Conservation (phyloP, 2,329 filamentous ascomycete genomes). For the Pseudocercospora pini-densiflorae region DNA sequence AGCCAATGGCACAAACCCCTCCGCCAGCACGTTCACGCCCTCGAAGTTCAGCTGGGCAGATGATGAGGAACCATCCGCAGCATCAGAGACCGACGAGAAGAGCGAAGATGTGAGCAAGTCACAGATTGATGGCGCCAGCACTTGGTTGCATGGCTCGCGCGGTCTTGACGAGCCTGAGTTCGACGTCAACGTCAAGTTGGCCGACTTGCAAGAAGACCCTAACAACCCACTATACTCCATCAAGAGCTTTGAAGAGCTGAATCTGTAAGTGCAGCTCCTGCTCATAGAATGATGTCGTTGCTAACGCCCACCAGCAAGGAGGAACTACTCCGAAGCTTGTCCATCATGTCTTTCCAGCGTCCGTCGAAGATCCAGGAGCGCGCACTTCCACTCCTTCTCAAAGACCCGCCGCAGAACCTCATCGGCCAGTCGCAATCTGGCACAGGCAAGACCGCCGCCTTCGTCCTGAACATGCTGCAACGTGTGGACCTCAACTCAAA, state of each 20-base stretch:
- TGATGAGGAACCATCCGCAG: conserved; percentile 32
- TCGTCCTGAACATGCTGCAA: conserved; percentile 88
- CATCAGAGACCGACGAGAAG: conserved; percentile 21
- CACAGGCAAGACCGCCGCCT: conserved; percentile 96
- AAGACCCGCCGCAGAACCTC: conserved; percentile 87
- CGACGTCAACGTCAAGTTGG: conserved; percentile 91
- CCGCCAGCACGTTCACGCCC: conserved; percentile 20
- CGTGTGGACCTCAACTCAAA: conserved; percentile 76
- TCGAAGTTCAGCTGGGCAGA: conserved; percentile 43
- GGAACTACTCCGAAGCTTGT: conserved; percentile 75
- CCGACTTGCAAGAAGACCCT: conserved; percentile 82
- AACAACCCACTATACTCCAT: conserved; percentile 87
- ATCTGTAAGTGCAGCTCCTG: conserved; percentile 67
- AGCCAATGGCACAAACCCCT: conserved; percentile 27
- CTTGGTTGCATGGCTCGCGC: conserved; percentile 45
- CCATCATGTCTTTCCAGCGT: conserved; percentile 84
- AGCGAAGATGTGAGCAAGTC: conserved; percentile 26
- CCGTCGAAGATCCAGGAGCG: conserved; percentile 98
- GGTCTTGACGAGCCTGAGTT: conserved; percentile 72
- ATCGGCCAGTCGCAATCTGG: conserved; percentile 99
- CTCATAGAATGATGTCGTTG: background rate
- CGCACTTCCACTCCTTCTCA: conserved; percentile 85
- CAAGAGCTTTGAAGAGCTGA: conserved; percentile 81
- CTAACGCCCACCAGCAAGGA: conserved; percentile 48
- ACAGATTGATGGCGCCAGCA: conserved; percentile 52